These are phyloP conservation scores for Pogostemon cablin DNA, from an alignment of 257 asterid species.

Conservation along the genomic window DNA sequence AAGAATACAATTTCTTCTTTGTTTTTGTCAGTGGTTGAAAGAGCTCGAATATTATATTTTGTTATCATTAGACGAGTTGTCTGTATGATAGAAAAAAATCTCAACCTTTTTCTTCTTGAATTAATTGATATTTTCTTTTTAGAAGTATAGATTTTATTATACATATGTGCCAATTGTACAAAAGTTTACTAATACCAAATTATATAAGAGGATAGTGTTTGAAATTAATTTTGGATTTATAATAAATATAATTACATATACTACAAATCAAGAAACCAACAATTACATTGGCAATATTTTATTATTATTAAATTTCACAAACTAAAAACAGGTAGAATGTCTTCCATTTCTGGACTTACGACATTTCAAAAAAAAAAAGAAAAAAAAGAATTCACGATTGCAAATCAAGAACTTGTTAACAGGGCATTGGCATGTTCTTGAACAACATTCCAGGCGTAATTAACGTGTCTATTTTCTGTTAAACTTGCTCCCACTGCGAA, in stretches of 20 bases:
- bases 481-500: conserved; percentile 68
- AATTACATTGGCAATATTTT: conserved; percentile 13
- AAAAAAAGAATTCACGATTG: not conserved
- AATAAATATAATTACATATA: not conserved
- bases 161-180: no score
- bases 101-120: no score
- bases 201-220: no score
- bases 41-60: no score
- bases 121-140: no score
- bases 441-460: conserved; percentile 65
- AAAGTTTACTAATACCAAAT: no score
- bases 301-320: conserved; percentile 27
- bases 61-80: no score
- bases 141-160: no score
- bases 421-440: conserved; percentile 62
- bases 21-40: no score
- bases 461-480: conserved; percentile 65
- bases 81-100: no score
- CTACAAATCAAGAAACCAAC: conserved; percentile 2
- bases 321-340: conserved; percentile 23
- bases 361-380: not conserved
- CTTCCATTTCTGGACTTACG: not conserved
- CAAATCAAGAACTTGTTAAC: conserved; percentile 30
- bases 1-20: not conserved
- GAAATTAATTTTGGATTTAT: no score